phyloP scores from a whole-genome alignment of 2,329 filamentous ascomycete species.

The Penicillium glabrum region DNA sequence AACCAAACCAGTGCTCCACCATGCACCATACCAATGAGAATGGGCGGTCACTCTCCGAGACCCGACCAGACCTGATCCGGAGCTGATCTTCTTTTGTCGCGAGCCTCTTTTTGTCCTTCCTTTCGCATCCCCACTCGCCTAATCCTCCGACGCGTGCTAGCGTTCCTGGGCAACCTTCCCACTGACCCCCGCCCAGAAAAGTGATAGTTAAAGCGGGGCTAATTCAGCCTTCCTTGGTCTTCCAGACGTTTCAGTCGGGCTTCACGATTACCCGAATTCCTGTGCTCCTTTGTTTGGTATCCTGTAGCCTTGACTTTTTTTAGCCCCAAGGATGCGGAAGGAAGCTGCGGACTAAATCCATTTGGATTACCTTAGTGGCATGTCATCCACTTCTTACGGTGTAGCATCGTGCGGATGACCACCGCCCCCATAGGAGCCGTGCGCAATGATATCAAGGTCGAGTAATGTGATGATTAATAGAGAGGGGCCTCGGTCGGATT shows the following conservation, averaged over 20 bases:
- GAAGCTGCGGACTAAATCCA: conserved; percentile 19
- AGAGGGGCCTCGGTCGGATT: conserved; percentile 5
- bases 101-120: conserved; percentile 13
- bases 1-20: not conserved
- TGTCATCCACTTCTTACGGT: conserved; percentile 25
- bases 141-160: conserved; percentile 10
- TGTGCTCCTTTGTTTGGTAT: not conserved
- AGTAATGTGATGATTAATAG: conserved; percentile 1
- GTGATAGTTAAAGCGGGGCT: not conserved
- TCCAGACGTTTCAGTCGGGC: conserved; percentile 24
- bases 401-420: conserved; percentile 17
- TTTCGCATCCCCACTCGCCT: conserved; percentile 3
- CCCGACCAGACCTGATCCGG: conserved; percentile 10
- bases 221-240: conserved; percentile 23
- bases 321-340: conserved; percentile 16
- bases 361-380: conserved; percentile 25
- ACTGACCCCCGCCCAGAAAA: conserved; percentile 1
- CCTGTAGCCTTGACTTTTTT: conserved; percentile 6
- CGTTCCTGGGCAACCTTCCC: conserved; percentile 12
- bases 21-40: not conserved
- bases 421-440: conserved; percentile 5
- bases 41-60: conserved; percentile 20
- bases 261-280: conserved; percentile 15
- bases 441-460: conserved; percentile 1
- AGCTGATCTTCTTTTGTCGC: conserved; percentile 14